Percentiles rank a stretch among this genome's conserved stretches.
Evolutionary conservation across 192 early-diverging fungal species (phyloP).

Genomic region (Phlyctochytrium bullatum): DNA sequence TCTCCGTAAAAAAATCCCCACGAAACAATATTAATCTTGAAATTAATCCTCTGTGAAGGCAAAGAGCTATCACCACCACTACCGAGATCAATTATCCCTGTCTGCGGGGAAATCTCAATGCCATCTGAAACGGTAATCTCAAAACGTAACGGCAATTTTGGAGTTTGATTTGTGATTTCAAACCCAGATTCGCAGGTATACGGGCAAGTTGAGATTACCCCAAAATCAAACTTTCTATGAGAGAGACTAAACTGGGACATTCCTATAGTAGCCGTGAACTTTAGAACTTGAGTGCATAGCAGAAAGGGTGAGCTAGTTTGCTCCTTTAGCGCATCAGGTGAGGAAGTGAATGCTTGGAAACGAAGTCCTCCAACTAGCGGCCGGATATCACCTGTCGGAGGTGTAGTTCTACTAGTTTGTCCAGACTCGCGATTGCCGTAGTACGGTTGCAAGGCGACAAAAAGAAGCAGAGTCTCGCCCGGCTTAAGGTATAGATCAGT

Average conservation of each 20-base stretch:
- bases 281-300: conserved; percentile 69
- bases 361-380: conserved; percentile 78
- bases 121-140: too few relatives aligned
- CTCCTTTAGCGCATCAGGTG: background rate
- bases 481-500: conserved; percentile 51
- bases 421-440: background rate
- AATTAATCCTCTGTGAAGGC: conserved; percentile 42
- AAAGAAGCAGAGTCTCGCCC: conserved; percentile 56
- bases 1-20: conserved; percentile 63
- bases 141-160: conserved; percentile 49
- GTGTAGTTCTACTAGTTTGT: background rate
- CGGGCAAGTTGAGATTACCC: conserved; percentile 46
- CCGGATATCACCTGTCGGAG: conserved; percentile 28
- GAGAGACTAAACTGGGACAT: conserved; percentile 72
- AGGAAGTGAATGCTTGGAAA: too few relatives aligned
- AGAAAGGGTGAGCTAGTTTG: conserved; percentile 34
- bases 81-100: too few relatives aligned
- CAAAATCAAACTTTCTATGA: conserved; percentile 65
- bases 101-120: too few relatives aligned
- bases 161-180: conserved; percentile 66
- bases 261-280: conserved; percentile 78
- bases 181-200: conserved; percentile 61
- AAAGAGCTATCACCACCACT: too few relatives aligned
- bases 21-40: conserved; percentile 52
- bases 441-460: conserved; percentile 74